Evolutionary conservation across 768 basidiomycete genomes (phyloP).

Genomic region (Xanthoconium purpureum): DNA sequence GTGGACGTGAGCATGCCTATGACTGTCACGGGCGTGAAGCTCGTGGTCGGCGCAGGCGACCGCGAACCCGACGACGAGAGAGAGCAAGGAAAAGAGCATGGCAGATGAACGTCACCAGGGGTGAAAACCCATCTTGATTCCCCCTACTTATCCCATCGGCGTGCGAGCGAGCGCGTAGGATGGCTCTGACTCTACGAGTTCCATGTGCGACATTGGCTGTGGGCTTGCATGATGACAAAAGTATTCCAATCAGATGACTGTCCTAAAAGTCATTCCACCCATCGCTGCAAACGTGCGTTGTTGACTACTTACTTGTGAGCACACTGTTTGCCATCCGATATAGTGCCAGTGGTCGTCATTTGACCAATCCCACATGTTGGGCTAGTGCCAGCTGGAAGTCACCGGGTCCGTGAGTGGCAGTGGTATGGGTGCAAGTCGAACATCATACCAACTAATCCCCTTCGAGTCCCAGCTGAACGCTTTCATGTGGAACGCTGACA

Average conservation of each 20-base stretch:
- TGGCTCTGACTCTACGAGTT: background rate
- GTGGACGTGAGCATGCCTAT: slow-evolving; percentile 35
- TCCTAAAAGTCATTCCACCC: background rate
- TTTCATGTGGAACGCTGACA: background rate
- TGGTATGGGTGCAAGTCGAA: no score
- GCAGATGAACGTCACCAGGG: background rate
- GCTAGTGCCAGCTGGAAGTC: background rate
- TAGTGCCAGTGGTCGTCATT: no score
- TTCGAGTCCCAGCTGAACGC: no score
- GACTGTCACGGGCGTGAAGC: slow-evolving; percentile 25
- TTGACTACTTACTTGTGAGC: background rate
- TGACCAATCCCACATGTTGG: no score
- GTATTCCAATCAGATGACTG: no score
- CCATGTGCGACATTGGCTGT: background rate
- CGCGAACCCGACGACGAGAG: slow-evolving; percentile 17
- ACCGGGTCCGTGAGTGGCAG: no score
- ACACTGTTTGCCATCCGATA: no score
- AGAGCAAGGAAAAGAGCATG: slow-evolving; percentile 19
- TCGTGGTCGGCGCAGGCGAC: slow-evolving; percentile 21
- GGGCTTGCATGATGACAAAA: background rate
- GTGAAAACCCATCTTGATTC: background rate
- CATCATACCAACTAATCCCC: no score
- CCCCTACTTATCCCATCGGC: no score
- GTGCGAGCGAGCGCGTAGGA: no score
- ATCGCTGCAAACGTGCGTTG: background rate